Conservation (phyloP, 805 yeast species). For the Sugiyamaella valdiviana region DNA sequence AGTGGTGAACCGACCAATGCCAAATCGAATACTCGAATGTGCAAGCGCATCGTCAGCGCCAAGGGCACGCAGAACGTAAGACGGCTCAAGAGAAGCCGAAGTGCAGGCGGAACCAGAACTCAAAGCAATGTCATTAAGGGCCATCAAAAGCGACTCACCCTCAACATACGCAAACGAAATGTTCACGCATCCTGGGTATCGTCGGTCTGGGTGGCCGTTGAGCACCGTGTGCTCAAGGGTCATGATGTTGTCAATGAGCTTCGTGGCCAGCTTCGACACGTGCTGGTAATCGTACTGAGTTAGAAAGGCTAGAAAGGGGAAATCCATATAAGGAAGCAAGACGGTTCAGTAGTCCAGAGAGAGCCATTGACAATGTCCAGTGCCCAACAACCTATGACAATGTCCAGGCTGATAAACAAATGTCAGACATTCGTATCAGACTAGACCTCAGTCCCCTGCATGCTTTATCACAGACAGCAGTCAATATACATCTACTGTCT, state of each 20-base stretch:
- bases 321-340: background rate
- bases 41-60: constrained; percentile 99
- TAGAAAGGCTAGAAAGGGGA: background rate
- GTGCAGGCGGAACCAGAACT: constrained; percentile 98
- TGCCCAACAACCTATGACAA: no score
- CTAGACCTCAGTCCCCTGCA: constrained; percentile 9
- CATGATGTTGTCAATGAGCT: constrained; percentile 65
- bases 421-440: no score
- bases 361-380: no score
- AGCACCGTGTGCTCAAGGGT: constrained; percentile 81
- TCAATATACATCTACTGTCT: no score
- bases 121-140: constrained; percentile 91
- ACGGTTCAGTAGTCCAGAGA: no score
- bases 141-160: constrained; percentile 97
- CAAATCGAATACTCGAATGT: constrained; percentile 96
- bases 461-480: background rate
- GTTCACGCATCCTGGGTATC: constrained; percentile 93
- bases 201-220: constrained; percentile 71
- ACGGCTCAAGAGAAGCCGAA: constrained; percentile 95
- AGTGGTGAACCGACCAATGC: constrained; percentile 95
- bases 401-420: no score
- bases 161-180: constrained; percentile 95
- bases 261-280: constrained; percentile 63
- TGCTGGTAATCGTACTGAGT: constrained; percentile 56
- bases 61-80: constrained; percentile 90